These are phyloP conservation scores for Aquanectria penicillioides DNA, from an alignment of 2,329 filamentous ascomycete species.

Conservation along the genomic window DNA sequence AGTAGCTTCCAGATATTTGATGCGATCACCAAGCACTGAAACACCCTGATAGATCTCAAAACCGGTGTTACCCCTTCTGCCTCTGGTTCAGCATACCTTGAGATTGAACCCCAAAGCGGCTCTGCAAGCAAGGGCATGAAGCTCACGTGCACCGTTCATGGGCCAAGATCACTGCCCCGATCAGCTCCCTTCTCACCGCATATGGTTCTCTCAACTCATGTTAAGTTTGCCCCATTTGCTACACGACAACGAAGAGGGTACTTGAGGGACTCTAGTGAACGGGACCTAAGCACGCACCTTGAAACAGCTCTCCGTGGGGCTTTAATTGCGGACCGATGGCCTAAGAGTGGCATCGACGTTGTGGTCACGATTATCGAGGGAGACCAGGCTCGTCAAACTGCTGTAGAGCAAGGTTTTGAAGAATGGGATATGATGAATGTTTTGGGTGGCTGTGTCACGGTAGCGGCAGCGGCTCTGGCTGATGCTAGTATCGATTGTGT, in stretches of 20 bases:
- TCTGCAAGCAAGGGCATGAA: slow-evolving; percentile 77
- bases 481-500: slow-evolving; percentile 97
- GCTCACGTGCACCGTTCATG: slow-evolving; percentile 91
- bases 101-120: slow-evolving; percentile 63
- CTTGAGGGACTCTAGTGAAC: slow-evolving; percentile 84
- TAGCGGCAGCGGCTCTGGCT: slow-evolving; percentile 89
- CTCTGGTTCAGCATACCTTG: slow-evolving; percentile 90
- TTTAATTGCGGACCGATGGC: slow-evolving; percentile 93
- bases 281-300: slow-evolving; percentile 89
- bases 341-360: slow-evolving; percentile 98
- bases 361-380: slow-evolving; percentile 93
- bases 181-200: slow-evolving; percentile 93
- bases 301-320: slow-evolving; percentile 90
- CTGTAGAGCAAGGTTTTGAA: slow-evolving; percentile 62
- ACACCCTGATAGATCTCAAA: slow-evolving; percentile 73
- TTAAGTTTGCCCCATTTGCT: slow-evolving; percentile 97
- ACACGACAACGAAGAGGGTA: slow-evolving; percentile 85
- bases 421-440: slow-evolving; percentile 93
- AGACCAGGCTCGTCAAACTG: slow-evolving; percentile 77
- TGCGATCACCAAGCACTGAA: slow-evolving; percentile 31
- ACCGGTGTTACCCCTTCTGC: slow-evolving; percentile 93
- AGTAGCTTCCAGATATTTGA: no score
- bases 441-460: slow-evolving; percentile 90
- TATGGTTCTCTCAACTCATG: slow-evolving; percentile 88
- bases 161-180: slow-evolving; percentile 87